A percentile compares a stretch with the other conserved stretches of the same genome.
Conservation (phyloP, 2,329 filamentous ascomycete genomes). For the Aspergillus fijiensis region DNA sequence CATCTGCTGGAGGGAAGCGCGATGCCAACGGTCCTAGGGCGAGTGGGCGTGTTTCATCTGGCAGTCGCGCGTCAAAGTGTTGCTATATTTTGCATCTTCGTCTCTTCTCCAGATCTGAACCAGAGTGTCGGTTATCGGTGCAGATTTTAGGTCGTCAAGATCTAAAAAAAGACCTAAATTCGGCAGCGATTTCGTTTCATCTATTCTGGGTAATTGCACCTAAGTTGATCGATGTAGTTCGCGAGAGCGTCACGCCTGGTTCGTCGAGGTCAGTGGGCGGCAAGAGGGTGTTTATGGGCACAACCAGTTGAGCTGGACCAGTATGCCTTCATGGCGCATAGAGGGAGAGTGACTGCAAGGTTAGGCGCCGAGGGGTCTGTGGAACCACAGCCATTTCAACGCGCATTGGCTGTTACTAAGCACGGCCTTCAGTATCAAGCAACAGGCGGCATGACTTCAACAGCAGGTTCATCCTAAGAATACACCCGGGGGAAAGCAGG, state of each 20-base stretch:
- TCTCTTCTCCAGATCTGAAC: constrained; percentile 29
- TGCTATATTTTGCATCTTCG: constrained; percentile 42
- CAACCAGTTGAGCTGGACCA: constrained; percentile 2
- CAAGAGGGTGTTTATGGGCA: constrained; percentile 14
- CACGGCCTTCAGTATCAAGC: neutral
- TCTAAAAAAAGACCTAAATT: constrained; percentile 26
- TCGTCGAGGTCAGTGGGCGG: constrained; percentile 18
- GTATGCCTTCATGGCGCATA: constrained; percentile 12
- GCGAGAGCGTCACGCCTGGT: constrained; percentile 14
- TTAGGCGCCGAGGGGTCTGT: constrained; percentile 19
- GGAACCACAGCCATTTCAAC: constrained; percentile 14
- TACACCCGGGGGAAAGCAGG: constrained; percentile 7
- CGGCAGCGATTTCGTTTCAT: constrained; percentile 26
- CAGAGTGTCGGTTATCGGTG: constrained; percentile 17
- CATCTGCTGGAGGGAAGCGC: constrained; percentile 18
- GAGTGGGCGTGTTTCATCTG: constrained; percentile 36
- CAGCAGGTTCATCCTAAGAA: constrained; percentile 25
- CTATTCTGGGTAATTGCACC: constrained; percentile 25
- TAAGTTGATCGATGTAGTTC: constrained; percentile 17
- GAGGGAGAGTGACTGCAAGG: constrained; percentile 7
- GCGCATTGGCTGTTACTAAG: constrained; percentile 7
- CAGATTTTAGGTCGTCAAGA: constrained; percentile 26
- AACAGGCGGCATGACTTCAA: constrained; percentile 22
- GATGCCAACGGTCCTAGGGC: constrained; percentile 26
- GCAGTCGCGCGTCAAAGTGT: constrained; percentile 42